Percentiles rank a stretch among this genome's conserved stretches.
Conservation (phyloP, 1,284 basidiomycete genomes). For the Anthracocystis setariae region DNA sequence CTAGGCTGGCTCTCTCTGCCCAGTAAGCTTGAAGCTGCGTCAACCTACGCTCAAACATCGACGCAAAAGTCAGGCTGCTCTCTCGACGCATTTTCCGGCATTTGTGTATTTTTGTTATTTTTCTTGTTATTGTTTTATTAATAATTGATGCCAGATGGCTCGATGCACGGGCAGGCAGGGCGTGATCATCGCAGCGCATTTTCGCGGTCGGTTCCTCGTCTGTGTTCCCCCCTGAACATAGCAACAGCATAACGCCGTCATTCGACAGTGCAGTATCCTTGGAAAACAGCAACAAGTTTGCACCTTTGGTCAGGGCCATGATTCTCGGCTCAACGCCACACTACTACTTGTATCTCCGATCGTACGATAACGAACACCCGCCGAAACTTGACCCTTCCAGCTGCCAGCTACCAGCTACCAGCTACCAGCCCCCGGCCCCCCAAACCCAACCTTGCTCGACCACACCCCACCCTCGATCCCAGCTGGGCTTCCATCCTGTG, state of each 20-base stretch:
- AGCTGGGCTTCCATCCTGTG: background rate
- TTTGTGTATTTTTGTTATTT: background rate
- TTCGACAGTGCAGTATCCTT: conserved; percentile 6
- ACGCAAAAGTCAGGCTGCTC: background rate
- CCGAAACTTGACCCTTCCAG: background rate
- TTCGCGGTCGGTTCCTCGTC: background rate
- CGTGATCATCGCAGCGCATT: conserved; percentile 25
- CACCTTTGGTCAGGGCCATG: background rate
- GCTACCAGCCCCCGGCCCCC: no score
- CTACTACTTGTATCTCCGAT: conserved; percentile 40
- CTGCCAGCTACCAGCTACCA: no score
- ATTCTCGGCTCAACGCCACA: conserved; percentile 16
- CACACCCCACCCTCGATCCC: background rate
- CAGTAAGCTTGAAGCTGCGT: background rate
- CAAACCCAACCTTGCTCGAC: no score
- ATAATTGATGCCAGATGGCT: conserved; percentile 5
- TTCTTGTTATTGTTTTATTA: background rate
- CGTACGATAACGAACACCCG: conserved; percentile 21
- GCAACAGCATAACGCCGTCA: conserved; percentile 16
- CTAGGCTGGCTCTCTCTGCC: no score
- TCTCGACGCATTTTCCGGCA: no score
- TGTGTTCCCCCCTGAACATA: background rate
- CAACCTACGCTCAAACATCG: background rate
- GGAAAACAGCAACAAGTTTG: background rate
- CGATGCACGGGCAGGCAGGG: conserved; percentile 17